These are phyloP conservation scores for Apophysomyces ossiformis DNA, from an alignment of 371 early-diverging fungal species.

Conservation along the genomic window DNA sequence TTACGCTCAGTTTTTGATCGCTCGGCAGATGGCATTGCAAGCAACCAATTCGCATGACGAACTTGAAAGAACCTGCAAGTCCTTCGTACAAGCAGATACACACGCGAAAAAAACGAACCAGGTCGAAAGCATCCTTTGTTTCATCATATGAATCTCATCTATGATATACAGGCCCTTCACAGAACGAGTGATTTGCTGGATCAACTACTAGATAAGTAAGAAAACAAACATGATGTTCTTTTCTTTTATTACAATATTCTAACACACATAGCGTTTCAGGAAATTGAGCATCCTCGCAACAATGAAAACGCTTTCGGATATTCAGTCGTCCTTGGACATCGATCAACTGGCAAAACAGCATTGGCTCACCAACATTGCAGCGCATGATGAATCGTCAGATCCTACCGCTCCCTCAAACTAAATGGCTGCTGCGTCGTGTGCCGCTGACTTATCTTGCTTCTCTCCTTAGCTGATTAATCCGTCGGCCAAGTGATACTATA, in stretches of 20 bases:
- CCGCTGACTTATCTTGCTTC: not conserved
- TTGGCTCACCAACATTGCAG: slow-evolving; percentile 8
- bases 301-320: slow-evolving; percentile 15
- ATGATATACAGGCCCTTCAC: slow-evolving; percentile 16
- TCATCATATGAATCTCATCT: not conserved
- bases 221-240: not conserved
- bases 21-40: slow-evolving; percentile 7
- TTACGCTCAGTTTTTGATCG: not conserved
- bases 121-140: slow-evolving; percentile 1
- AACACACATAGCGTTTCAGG: not conserved
- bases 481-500: slow-evolving; percentile 9
- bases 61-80: slow-evolving; percentile 28
- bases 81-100: slow-evolving; percentile 33
- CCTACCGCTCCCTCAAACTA: not conserved
- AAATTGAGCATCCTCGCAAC: slow-evolving; percentile 16
- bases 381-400: slow-evolving; percentile 7
- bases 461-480: not conserved
- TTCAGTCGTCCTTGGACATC: slow-evolving; percentile 8
- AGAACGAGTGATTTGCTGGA: slow-evolving; percentile 16
- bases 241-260: not conserved
- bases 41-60: slow-evolving; percentile 24
- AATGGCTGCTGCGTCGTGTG: not conserved
- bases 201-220: slow-evolving; percentile 17
- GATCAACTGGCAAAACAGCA: slow-evolving; percentile 9
- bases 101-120: slow-evolving; percentile 31